A percentile compares a stretch with the other conserved stretches of the same genome.
Conservation (phyloP, 257 asterid species). For the Verbena officinalis region DNA sequence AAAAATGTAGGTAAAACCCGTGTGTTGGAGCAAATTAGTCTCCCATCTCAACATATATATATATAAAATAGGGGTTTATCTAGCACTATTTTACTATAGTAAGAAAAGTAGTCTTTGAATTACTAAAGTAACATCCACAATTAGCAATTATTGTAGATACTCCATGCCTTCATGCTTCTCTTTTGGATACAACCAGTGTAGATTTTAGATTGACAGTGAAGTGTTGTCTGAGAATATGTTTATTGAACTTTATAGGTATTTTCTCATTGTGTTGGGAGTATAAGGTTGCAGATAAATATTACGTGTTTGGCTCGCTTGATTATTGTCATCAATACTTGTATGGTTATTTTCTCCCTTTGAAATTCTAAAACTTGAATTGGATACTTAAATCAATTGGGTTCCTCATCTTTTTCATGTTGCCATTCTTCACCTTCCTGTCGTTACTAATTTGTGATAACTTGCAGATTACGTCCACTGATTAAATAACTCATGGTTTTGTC, state of each 20-base stretch:
- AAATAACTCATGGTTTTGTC: conserved; percentile 8
- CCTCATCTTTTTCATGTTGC: conserved; percentile 12
- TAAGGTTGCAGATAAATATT: neutral
- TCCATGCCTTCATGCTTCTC: neutral
- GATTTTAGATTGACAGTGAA: neutral
- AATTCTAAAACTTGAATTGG: neutral
- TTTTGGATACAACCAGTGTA: neutral
- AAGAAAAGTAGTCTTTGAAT: neutral
- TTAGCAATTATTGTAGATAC: neutral
- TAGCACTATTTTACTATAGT: neutral
- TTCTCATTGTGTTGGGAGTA: neutral
- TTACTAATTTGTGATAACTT: neutral
- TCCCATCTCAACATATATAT: no score
- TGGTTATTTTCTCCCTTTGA: conserved; percentile 8
- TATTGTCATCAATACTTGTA: neutral
- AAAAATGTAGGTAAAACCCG: neutral
- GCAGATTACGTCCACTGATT: neutral
- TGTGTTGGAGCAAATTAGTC: neutral
- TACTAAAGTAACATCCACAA: neutral
- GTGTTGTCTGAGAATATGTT: neutral
- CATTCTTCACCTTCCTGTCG: neutral
- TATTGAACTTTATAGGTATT: neutral
- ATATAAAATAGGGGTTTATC: neutral
- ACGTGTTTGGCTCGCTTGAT: conserved; percentile 4
- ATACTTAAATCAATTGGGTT: neutral